A percentile compares a stretch with the other conserved stretches of the same genome.
These are phyloP conservation scores for Penstemon eatonii DNA, from an alignment of 257 asterid species.

Conservation along the genomic window DNA sequence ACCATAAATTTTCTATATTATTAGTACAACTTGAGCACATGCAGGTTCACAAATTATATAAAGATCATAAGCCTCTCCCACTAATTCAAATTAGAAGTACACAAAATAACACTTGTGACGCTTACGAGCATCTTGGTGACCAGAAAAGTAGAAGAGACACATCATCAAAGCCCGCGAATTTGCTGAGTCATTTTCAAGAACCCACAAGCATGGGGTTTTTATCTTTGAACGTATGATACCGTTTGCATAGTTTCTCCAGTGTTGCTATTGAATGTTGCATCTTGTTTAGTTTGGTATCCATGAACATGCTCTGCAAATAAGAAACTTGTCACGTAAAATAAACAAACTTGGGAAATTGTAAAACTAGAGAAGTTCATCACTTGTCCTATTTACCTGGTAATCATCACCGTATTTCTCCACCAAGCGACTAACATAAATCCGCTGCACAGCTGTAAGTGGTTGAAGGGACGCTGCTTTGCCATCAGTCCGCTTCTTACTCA, in stretches of 20 bases:
- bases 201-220: slow-evolving; percentile 67
- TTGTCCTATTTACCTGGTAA: slow-evolving; percentile 53
- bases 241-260: slow-evolving; percentile 75
- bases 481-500: slow-evolving; percentile 82
- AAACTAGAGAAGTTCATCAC: neutral
- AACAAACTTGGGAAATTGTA: neutral
- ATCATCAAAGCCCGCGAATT: slow-evolving; percentile 15
- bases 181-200: slow-evolving; percentile 23
- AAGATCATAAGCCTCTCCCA: slow-evolving; percentile 1
- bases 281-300: slow-evolving; percentile 79
- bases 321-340: slow-evolving; percentile 3
- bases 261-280: slow-evolving; percentile 91
- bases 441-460: slow-evolving; percentile 78
- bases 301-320: slow-evolving; percentile 83
- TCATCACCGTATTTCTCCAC: slow-evolving; percentile 82
- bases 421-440: slow-evolving; percentile 57
- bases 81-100: slow-evolving; percentile 19
- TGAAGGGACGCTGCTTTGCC: slow-evolving; percentile 62
- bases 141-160: neutral
- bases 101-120: neutral
- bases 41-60: neutral
- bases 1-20: neutral
- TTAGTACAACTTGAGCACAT: neutral
- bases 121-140: neutral
- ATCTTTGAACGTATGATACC: slow-evolving; percentile 60